Percentiles rank a stretch among this genome's conserved stretches.
phyloP scores from a whole-genome alignment of 352 stramenopile species.

The Phytophthora podocarpi region DNA sequence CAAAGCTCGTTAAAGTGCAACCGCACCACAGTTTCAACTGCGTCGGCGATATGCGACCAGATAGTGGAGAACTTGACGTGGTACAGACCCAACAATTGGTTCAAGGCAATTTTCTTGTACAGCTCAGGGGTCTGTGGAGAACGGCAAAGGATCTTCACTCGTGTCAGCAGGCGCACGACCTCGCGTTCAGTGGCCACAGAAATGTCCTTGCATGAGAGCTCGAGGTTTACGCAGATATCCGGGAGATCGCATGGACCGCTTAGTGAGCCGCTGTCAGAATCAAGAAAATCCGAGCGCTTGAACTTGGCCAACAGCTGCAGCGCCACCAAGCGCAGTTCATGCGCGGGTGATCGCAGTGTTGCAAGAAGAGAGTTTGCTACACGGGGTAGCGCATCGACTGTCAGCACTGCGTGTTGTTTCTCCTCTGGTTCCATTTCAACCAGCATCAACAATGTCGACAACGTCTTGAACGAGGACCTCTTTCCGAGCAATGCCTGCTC shows the following conservation, averaged over 20 bases:
- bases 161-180: constrained; percentile 77
- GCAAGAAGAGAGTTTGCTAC: constrained; percentile 47
- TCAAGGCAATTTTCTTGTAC: constrained; percentile 80
- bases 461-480: constrained; percentile 57
- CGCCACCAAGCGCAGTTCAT: constrained; percentile 67
- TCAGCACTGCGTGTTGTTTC: constrained; percentile 54
- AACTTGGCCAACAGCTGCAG: constrained; percentile 69
- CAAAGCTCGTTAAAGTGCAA: constrained; percentile 72
- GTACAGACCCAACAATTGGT: constrained; percentile 82
- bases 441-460: constrained; percentile 65
- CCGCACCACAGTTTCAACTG: constrained; percentile 59
- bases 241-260: constrained; percentile 70
- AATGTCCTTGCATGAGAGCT: constrained; percentile 55
- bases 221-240: constrained; percentile 69
- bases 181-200: constrained; percentile 85
- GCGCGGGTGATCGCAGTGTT: constrained; percentile 73
- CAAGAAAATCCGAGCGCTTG: constrained; percentile 56
- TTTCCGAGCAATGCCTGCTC: constrained; percentile 45
- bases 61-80: constrained; percentile 91
- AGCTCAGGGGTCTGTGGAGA: constrained; percentile 73
- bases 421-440: constrained; percentile 63
- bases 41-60: constrained; percentile 81
- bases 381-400: constrained; percentile 33
- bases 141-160: constrained; percentile 77
- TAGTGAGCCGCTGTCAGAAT: constrained; percentile 49